Percentiles rank a stretch among this genome's conserved stretches.
Evolutionary conservation across 1,284 basidiomycete genomes (phyloP).

Genomic region (Cronartium quercuum): DNA sequence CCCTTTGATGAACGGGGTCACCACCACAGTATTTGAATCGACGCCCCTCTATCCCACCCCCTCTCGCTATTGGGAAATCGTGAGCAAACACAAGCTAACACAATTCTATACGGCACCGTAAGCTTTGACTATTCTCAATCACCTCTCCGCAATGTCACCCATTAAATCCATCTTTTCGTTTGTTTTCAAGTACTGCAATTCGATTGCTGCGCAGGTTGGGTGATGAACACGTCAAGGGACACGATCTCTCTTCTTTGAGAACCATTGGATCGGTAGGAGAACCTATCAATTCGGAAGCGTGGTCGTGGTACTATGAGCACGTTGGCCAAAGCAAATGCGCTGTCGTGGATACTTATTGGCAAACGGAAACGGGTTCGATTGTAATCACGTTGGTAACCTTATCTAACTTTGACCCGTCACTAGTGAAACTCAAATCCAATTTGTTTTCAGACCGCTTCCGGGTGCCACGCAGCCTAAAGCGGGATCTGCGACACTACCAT

Average conservation of each 20-base stretch:
- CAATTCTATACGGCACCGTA: slow-evolving; percentile 49
- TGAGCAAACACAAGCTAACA: slow-evolving; percentile 86
- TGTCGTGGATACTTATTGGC: slow-evolving; percentile 73
- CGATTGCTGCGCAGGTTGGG: slow-evolving; percentile 83
- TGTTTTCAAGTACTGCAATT: slow-evolving; percentile 58
- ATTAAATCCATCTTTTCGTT: background rate
- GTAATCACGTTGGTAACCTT: slow-evolving; percentile 61
- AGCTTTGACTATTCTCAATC: background rate
- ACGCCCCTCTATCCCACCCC: slow-evolving; percentile 96
- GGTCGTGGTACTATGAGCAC: slow-evolving; percentile 97
- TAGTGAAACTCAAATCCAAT: background rate
- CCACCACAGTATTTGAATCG: slow-evolving; percentile 91
- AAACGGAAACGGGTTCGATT: slow-evolving; percentile 96
- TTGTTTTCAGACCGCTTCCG: slow-evolving; percentile 62
- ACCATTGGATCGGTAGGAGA: slow-evolving; percentile 91
- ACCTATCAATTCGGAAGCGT: slow-evolving; percentile 98
- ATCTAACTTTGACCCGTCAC: background rate
- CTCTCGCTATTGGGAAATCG: slow-evolving; percentile 92
- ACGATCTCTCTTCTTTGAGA: slow-evolving; percentile 77
- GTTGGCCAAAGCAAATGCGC: slow-evolving; percentile 84
- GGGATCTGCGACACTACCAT: slow-evolving; percentile 90
- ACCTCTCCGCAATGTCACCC: background rate
- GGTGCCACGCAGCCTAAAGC: slow-evolving; percentile 94
- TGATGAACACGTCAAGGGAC: slow-evolving; percentile 72
- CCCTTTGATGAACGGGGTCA: slow-evolving; percentile 75